Base-by-base conservation (phyloP, 805 yeast genomes). In the Sugiyamaella floridensis region DNA sequence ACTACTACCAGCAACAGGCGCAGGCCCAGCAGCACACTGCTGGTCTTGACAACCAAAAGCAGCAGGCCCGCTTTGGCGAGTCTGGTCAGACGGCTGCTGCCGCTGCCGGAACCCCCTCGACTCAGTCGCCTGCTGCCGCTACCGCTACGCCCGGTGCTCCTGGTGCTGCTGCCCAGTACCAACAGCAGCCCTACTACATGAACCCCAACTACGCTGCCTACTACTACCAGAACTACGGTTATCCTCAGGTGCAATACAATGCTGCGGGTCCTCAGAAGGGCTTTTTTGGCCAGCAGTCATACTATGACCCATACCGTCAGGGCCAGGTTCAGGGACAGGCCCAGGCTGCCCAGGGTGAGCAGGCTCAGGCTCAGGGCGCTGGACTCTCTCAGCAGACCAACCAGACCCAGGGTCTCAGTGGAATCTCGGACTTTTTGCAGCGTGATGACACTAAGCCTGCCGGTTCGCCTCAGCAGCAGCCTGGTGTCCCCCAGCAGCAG, bases 21-120 rank as follows among this genome's bases (percentile, higher is more conserved):
- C 49, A 47, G 40, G 49, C 42, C 45, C 51, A 50, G 46, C 72
- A 70, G 53, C 65, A 67, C 62, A 68, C 68, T 60, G 60, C 58
- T 40, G 68, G 58, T 7, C 51, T 53, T 15, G 55, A 50, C 16
- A 20, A 26, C 22, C 28, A 28, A 4, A 22, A 20, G 34, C 47
- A 48, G 40, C 45, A 34, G 49, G 18, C 43, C 29, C 45, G 55
- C 22, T 44, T 43, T 52, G 37, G 48, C 34, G 55, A 45, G 43
- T 34, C 54, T 46, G 48, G 28, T 28, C 52, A 22, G 50, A 51
- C 49, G 40, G 16, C 22, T 2, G 51, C 55, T 26, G 49, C 45
- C 22, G 48, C 57, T 43, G 46, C 51, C 12, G 55, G 48, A 3
- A 41, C 55, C 16, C 49, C 61, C 11, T 46, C 55, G 22, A 46